Percentiles rank a stretch among this genome's conserved stretches.
These are phyloP conservation scores for Parietaria judaica DNA, from an alignment of 306 rosid species.

Conservation along the genomic window DNA sequence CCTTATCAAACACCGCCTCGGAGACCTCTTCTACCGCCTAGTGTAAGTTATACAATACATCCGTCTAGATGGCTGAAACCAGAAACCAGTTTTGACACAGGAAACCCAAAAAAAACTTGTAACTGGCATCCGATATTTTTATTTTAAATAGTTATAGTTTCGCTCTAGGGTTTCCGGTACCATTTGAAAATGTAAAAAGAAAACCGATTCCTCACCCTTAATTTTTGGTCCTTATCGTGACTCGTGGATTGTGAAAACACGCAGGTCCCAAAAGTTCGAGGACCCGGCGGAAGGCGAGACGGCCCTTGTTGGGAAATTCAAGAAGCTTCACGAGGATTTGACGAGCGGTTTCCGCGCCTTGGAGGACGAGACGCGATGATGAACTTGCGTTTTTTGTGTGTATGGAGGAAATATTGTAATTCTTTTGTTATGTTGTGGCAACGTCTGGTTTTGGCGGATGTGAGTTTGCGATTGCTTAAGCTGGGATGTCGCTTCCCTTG, in stretches of 20 bases:
- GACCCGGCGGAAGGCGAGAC: slow-evolving; percentile 98
- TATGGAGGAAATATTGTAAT: slow-evolving; percentile 15
- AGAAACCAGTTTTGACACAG: no score
- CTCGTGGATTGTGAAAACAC: not conserved
- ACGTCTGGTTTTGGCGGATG: slow-evolving; percentile 23
- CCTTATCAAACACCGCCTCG: slow-evolving; percentile 88
- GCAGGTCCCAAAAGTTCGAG: slow-evolving; percentile 98
- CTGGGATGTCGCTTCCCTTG: slow-evolving; percentile 24
- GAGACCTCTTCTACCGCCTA: slow-evolving; percentile 93
- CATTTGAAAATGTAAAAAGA: no score
- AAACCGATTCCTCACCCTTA: no score
- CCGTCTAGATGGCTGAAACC: not conserved
- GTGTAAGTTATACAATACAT: slow-evolving; percentile 51
- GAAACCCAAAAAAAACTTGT: no score
- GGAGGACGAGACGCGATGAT: slow-evolving; percentile 91
- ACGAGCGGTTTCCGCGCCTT: slow-evolving; percentile 94
- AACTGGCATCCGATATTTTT: no score
- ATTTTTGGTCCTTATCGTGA: no score
- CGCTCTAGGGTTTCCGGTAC: no score
- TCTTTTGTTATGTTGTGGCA: slow-evolving; percentile 21
- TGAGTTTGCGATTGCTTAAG: slow-evolving; percentile 29
- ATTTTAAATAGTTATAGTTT: no score
- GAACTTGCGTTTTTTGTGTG: slow-evolving; percentile 12
- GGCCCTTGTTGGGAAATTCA: slow-evolving; percentile 65
- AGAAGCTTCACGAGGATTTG: slow-evolving; percentile 75